Evolutionary conservation across 1,139 yeast genomes (phyloP).

Genomic region (Kodamaea suecica): DNA sequence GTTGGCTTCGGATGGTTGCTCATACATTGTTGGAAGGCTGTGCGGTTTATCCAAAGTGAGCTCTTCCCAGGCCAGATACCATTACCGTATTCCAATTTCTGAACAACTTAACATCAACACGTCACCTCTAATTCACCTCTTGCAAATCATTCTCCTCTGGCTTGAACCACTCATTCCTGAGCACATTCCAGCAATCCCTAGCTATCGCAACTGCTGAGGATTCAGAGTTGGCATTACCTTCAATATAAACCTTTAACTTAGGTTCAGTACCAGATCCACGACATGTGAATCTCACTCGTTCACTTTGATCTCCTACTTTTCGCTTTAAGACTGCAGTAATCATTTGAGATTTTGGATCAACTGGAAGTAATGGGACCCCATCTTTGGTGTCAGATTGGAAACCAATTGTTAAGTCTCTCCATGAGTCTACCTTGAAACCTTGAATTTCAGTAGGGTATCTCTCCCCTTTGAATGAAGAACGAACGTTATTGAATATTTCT

Average conservation of each 20-base stretch:
- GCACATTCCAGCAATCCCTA: constrained; percentile 61
- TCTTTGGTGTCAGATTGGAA: constrained; percentile 67
- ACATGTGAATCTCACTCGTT: constrained; percentile 68
- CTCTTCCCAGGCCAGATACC: no score
- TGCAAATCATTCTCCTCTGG: constrained; percentile 43
- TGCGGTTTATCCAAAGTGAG: no score
- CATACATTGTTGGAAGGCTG: no score
- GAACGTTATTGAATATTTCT: constrained; percentile 48
- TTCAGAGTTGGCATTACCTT: constrained; percentile 51
- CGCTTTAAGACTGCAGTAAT: constrained; percentile 56
- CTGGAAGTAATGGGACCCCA: constrained; percentile 62
- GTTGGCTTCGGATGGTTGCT: no score
- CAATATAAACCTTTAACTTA: constrained; percentile 86
- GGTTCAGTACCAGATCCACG: constrained; percentile 98
- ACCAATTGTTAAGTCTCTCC: constrained; percentile 86
- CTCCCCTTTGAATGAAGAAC: constrained; percentile 38
- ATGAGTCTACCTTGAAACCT: constrained; percentile 49
- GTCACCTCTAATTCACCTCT: constrained; percentile 24
- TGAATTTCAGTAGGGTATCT: constrained; percentile 48
- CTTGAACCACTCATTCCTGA: constrained; percentile 57
- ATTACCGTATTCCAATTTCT: no score
- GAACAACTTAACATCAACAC: no score
- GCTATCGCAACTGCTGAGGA: constrained; percentile 56
- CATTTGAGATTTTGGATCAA: constrained; percentile 78
- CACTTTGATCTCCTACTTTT: constrained; percentile 20